Conservation (phyloP, 768 basidiomycete species). For the Boletus vermiculosoides region DNA sequence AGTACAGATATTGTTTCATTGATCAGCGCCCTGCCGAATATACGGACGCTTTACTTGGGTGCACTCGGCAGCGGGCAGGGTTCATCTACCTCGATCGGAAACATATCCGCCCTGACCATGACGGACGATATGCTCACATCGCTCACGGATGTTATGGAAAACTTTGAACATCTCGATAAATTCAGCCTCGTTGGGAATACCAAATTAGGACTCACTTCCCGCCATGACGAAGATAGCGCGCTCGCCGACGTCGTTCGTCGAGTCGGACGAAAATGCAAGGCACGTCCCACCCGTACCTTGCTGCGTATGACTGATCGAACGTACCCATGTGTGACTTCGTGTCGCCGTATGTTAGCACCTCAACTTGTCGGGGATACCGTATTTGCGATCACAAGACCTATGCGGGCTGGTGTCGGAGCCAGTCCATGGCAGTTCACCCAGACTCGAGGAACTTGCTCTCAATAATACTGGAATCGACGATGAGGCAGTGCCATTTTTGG, state of each 20-base stretch:
- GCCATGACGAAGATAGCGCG: conserved; percentile 30
- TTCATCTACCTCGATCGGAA: conserved; percentile 43
- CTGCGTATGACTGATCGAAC: background rate
- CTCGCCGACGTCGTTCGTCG: conserved; percentile 46
- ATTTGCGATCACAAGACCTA: conserved; percentile 51
- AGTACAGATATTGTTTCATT: conserved; percentile 41
- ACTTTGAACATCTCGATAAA: conserved; percentile 42
- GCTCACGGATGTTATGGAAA: conserved; percentile 42
- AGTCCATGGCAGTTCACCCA: conserved; percentile 27
- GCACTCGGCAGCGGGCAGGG: conserved; percentile 53
- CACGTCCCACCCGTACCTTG: conserved; percentile 20
- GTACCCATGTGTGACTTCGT: background rate
- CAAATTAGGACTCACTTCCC: conserved; percentile 48
- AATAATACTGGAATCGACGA: conserved; percentile 66
- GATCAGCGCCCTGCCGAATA: conserved; percentile 37
- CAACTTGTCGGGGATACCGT: conserved; percentile 55
- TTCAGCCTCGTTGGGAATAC: conserved; percentile 64
- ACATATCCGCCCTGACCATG: conserved; percentile 53
- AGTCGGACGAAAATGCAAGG: conserved; percentile 62
- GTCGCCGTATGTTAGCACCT: conserved; percentile 41
- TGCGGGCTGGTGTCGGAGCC: conserved; percentile 41
- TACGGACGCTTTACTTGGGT: conserved; percentile 55
- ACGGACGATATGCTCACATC: conserved; percentile 46
- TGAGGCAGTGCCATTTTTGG: conserved; percentile 49
- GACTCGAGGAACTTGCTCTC: conserved; percentile 49